Percentiles rank a stretch among this genome's conserved stretches.
These are phyloP conservation scores for Naganishia sp. DNA, from an alignment of 1,284 basidiomycete species.

Conservation along the genomic window DNA sequence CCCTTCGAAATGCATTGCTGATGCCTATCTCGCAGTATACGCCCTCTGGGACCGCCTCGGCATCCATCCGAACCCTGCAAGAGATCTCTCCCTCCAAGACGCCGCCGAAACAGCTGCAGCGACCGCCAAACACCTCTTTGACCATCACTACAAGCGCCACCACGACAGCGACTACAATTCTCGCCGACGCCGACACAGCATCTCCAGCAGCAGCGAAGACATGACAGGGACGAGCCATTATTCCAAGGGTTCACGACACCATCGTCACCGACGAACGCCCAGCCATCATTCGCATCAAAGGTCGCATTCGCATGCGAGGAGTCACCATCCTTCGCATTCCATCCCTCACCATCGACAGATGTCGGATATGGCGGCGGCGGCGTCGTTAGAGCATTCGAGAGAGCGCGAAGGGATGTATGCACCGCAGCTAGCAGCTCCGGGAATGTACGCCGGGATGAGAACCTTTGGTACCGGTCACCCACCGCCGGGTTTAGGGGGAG, in stretches of 20 bases:
- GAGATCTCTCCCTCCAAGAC: slow-evolving; percentile 35
- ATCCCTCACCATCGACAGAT: slow-evolving; percentile 1
- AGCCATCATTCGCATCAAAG: slow-evolving; percentile 1
- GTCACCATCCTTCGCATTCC: background rate
- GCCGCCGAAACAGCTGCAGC: slow-evolving; percentile 49
- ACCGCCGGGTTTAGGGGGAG: background rate
- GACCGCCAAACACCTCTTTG: slow-evolving; percentile 49
- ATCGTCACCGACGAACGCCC: slow-evolving; percentile 3
- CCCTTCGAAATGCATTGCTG: background rate
- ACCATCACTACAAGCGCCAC: slow-evolving; percentile 33
- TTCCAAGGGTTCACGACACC: slow-evolving; percentile 2
- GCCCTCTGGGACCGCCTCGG: slow-evolving; percentile 44
- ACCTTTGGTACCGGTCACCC: slow-evolving; percentile 9
- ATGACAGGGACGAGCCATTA: background rate
- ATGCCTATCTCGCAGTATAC: slow-evolving; percentile 39
- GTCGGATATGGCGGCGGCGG: background rate
- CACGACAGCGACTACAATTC: background rate
- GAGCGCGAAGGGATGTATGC: slow-evolving; percentile 5
- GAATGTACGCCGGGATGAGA: slow-evolving; percentile 5
- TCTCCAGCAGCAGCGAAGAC: background rate
- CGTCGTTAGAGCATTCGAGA: slow-evolving; percentile 2
- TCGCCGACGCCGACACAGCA: background rate
- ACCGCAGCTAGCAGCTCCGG: background rate
- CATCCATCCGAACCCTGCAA: slow-evolving; percentile 34
- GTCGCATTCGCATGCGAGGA: background rate